Conservation (phyloP, 2,329 filamentous ascomycete genomes). For the Penicillium sp. region DNA sequence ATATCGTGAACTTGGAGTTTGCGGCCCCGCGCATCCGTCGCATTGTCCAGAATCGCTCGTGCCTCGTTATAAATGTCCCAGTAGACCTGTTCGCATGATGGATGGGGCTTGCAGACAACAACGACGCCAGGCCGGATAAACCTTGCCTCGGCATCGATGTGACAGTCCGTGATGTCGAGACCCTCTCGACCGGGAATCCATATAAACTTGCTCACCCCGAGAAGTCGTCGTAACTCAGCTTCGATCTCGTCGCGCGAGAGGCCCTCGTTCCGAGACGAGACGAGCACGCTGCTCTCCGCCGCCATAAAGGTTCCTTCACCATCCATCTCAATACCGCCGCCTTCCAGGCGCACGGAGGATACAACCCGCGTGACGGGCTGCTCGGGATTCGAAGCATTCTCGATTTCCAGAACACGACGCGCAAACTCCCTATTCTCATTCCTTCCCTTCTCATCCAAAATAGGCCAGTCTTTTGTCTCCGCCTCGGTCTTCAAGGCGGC, state of each 20-base stretch:
- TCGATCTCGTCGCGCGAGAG: conserved; percentile 25
- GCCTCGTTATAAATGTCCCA: conserved; percentile 29
- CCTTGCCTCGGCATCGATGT: conserved; percentile 31
- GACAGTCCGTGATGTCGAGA: conserved; percentile 35
- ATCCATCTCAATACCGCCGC: conserved; percentile 35
- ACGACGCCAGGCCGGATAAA: conserved; percentile 30
- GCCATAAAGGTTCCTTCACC: conserved; percentile 37
- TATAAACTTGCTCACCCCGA: conserved; percentile 32
- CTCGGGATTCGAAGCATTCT: conserved; percentile 6
- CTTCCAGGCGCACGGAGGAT: conserved; percentile 28
- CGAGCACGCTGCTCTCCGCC: conserved; percentile 34
- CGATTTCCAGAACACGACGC: conserved; percentile 13
- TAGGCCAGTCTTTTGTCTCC: conserved; percentile 10
- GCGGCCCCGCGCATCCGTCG: conserved; percentile 26
- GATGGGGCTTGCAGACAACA: conserved; percentile 26
- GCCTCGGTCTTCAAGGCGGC: conserved; percentile 3
- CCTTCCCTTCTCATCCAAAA: conserved; percentile 9
- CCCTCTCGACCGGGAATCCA: conserved; percentile 33
- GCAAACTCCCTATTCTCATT: conserved; percentile 21
- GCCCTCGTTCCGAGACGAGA: conserved; percentile 30
- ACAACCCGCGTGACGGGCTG: conserved; percentile 10
- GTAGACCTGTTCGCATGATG: conserved; percentile 15
- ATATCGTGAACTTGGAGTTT: conserved; percentile 24
- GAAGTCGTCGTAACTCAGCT: conserved; percentile 22
- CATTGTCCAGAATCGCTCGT: conserved; percentile 16